Base-by-base conservation (phyloP, 1,284 basidiomycete genomes). In the Peniophora sp. region DNA sequence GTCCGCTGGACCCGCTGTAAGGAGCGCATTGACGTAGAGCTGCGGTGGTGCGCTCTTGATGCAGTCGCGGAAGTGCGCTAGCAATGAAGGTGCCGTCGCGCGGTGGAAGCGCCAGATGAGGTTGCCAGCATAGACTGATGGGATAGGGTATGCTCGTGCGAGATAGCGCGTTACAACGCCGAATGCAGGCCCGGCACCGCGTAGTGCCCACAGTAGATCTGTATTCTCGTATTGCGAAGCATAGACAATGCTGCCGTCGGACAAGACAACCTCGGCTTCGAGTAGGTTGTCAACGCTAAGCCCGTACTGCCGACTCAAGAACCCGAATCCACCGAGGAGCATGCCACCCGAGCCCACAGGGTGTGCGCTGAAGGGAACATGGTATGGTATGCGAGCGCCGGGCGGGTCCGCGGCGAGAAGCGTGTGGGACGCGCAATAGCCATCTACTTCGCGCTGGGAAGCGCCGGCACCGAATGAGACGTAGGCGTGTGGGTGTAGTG, bases 1-100 rank as follows among this genome's bases (percentile, higher is more conserved):
- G 49, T 81, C 81, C 12, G 79, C 80, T 5, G 93, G 88, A 17
- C 91, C 92, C 0, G 92, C 91, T 0, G 92, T 95, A 51, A 96
- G 77, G 51, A 95, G 79, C 38, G 92, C 79, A 63, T 95, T 95
- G 34, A 89, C 85, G 65, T 96, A 95, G 16, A 95, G 78, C 61
- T 92, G 84, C 22, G 85, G 78, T 14, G 92, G 90, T 3, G 89
- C 86, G 34, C 82, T 81, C 62, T 95, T 95, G 68, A 95, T 79
- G 62, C 92, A 94, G 65, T 96, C 93, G 24, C 92, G 82, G 73
- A 93, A 92, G 66, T 96, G 92, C 56, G 85, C 87, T 63, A 96
- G 84, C 34, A 96, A 78, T 6, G 89, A 92, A 8, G 89, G 81
- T 0, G 92, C 87, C 0, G 91, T 95, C 8, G 82, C 77, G 45